Conservation (phyloP, 495 filamentous ascomycete species). For the Darksidea phi region DNA sequence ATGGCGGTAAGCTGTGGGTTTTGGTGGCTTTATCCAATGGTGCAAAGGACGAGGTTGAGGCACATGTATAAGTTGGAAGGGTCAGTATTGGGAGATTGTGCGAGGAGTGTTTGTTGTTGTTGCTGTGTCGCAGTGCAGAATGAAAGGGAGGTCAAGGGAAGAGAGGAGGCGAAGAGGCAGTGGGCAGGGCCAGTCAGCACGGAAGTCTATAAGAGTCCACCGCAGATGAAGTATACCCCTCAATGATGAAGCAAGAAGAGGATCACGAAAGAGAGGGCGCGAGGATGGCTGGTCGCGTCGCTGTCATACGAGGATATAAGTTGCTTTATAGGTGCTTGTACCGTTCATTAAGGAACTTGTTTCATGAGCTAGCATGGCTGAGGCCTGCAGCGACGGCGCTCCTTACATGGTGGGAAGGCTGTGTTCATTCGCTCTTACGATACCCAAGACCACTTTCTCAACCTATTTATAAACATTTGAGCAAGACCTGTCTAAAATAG, state of each 20-base stretch:
- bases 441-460: too few species aligned
- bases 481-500: too few species aligned
- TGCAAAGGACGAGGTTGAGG: conserved; percentile 30
- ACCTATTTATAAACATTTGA: too few species aligned
- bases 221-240: conserved; percentile 36
- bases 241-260: conserved; percentile 9
- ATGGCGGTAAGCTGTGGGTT: conserved; percentile 36
- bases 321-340: too few species aligned
- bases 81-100: conserved; percentile 19
- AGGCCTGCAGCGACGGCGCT: too few species aligned
- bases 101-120: conserved; percentile 35
- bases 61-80: conserved; percentile 38
- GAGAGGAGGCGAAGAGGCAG: conserved; percentile 36
- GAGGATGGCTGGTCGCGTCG: too few species aligned
- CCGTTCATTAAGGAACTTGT: too few species aligned
- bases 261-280: too few species aligned
- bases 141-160: conserved; percentile 35
- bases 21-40: conserved; percentile 34
- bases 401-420: too few species aligned
- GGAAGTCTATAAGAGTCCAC: conserved; percentile 29
- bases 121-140: conserved; percentile 39
- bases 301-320: too few species aligned
- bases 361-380: too few species aligned
- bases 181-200: conserved; percentile 37
- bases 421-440: too few species aligned